These are phyloP conservation scores for Thraustochytrium sp. DNA, from an alignment of 352 stramenopile genomes.

Conservation along the genomic window DNA sequence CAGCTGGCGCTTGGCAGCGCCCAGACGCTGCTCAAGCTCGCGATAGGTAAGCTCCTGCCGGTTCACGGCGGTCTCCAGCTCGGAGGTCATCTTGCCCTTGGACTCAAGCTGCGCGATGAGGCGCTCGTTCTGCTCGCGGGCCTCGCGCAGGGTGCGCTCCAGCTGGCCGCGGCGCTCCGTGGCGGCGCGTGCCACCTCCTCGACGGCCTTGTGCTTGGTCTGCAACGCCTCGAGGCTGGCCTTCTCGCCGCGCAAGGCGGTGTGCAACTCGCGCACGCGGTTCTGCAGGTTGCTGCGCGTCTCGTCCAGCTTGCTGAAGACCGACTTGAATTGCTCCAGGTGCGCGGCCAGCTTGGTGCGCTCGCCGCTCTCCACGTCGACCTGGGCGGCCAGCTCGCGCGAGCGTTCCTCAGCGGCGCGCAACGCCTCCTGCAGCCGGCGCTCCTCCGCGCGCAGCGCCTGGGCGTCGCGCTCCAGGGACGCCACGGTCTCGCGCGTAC, in stretches of 20 bases:
- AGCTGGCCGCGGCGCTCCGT: conserved; percentile 18
- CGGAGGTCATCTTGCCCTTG: neutral
- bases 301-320: conserved; percentile 37
- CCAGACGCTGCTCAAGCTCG: conserved; percentile 37
- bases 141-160: neutral
- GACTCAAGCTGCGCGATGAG: conserved; percentile 15
- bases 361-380: conserved; percentile 8
- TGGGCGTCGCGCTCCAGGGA: neutral
- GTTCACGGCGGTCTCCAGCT: conserved; percentile 21
- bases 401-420: neutral
- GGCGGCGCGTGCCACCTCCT: neutral
- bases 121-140: neutral
- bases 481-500: neutral
- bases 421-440: neutral
- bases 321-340: conserved; percentile 31
- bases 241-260: conserved; percentile 2
- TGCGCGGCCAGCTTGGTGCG: neutral
- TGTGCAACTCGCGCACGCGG: conserved; percentile 2
- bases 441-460: neutral
- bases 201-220: neutral
- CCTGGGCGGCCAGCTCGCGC: conserved; percentile 9
- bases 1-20: conserved; percentile 30
- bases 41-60: conserved; percentile 32
- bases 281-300: neutral
- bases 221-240: neutral